Percentiles rank a stretch among this genome's conserved stretches.
Conservation (phyloP, 495 filamentous ascomycete genomes). For the Chaetomium fimeti region DNA sequence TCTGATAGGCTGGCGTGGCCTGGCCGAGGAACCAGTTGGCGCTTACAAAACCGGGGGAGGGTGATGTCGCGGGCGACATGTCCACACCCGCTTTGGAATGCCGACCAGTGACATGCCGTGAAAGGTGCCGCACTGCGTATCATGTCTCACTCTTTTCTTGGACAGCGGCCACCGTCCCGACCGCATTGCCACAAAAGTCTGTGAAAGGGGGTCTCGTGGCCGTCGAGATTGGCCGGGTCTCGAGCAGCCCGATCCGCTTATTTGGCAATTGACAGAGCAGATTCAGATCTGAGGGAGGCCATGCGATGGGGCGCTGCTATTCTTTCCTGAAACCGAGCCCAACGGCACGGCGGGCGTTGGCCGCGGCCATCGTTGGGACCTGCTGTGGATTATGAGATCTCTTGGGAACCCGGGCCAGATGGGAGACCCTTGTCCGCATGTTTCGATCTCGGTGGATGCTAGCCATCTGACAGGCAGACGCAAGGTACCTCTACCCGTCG, state of each 20-base stretch:
- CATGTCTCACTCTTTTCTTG: constrained; percentile 52
- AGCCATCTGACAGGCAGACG: constrained; percentile 16
- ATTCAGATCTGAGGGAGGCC: background rate
- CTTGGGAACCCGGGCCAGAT: background rate
- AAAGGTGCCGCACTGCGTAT: constrained; percentile 45
- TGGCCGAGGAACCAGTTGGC: constrained; percentile 50
- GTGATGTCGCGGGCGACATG: constrained; percentile 47
- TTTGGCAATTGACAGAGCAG: constrained; percentile 12
- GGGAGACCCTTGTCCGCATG: constrained; percentile 7
- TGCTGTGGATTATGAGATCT: constrained; percentile 9
- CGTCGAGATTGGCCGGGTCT: constrained; percentile 39
- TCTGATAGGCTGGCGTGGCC: constrained; percentile 48
- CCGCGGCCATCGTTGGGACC: background rate
- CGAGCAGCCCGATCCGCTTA: constrained; percentile 14
- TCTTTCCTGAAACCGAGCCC: constrained; percentile 24
- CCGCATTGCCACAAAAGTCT: constrained; percentile 45
- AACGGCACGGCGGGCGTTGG: constrained; percentile 15
- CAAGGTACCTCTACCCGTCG: constrained; percentile 19
- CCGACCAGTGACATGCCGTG: constrained; percentile 47
- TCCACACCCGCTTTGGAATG: constrained; percentile 36
- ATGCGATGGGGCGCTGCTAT: constrained; percentile 17
- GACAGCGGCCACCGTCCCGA: constrained; percentile 24
- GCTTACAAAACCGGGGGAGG: constrained; percentile 49
- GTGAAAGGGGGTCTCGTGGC: constrained; percentile 47
- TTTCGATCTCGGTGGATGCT: constrained; percentile 17